phyloP scores from a whole-genome alignment of 164 flowering plant genomes.

The Liquidambar formosana region DNA sequence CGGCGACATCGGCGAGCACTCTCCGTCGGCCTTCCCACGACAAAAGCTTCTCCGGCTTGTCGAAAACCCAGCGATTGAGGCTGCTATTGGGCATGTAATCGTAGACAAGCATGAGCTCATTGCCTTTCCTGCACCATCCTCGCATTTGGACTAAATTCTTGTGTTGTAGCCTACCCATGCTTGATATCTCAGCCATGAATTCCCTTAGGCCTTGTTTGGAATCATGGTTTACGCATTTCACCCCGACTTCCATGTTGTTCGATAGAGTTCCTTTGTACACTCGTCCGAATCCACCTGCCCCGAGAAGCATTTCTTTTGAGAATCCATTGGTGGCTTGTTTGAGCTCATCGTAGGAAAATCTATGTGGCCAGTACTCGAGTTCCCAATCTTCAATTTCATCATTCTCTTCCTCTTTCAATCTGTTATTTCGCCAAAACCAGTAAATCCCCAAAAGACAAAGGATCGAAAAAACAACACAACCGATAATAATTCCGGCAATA shows the following conservation, averaged over 20 bases:
- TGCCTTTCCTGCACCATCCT: slow-evolving; percentile 68
- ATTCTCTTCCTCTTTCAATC: slow-evolving; percentile 27
- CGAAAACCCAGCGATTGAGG: slow-evolving; percentile 62
- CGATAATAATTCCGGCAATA: slow-evolving; percentile 54
- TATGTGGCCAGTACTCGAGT: slow-evolving; percentile 63
- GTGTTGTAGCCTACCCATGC: slow-evolving; percentile 72
- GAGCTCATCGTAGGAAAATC: slow-evolving; percentile 60
- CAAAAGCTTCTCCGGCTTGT: slow-evolving; percentile 36
- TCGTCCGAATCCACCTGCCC: slow-evolving; percentile 72
- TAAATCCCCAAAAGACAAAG: slow-evolving; percentile 22
- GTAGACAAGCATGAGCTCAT: slow-evolving; percentile 62
- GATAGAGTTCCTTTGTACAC: slow-evolving; percentile 58
- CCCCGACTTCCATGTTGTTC: slow-evolving; percentile 49
- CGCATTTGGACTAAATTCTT: slow-evolving; percentile 64
- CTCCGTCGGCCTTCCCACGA: slow-evolving; percentile 51
- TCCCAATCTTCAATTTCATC: slow-evolving; percentile 68
- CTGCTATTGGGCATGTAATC: slow-evolving; percentile 81
- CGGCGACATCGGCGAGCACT: slow-evolving; percentile 64
- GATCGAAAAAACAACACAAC: slow-evolving; percentile 22
- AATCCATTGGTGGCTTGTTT: slow-evolving; percentile 52
- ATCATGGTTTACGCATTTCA: slow-evolving; percentile 75
- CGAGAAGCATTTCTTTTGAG: slow-evolving; percentile 44
- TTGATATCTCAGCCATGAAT: slow-evolving; percentile 80
- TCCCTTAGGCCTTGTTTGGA: slow-evolving; percentile 78
- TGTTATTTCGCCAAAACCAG: slow-evolving; percentile 41